phyloP scores from a whole-genome alignment of 441 rosid genomes.

The Croton setiger region DNA sequence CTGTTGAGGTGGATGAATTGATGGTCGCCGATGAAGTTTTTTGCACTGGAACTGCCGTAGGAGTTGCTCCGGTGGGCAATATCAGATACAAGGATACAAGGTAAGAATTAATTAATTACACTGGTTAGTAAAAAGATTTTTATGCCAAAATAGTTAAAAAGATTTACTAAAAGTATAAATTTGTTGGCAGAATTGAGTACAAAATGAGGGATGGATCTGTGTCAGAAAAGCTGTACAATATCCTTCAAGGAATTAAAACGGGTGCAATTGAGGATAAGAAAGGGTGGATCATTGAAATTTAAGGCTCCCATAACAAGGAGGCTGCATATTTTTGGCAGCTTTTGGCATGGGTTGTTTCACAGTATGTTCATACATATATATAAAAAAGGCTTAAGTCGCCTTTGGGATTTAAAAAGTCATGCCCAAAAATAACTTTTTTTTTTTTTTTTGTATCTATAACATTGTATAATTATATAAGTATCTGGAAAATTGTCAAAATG shows the following conservation, averaged over 20 bases:
- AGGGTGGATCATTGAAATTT: slow-evolving; percentile 61
- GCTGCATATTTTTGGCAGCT: too few relatives aligned
- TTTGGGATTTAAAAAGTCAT: too few relatives aligned
- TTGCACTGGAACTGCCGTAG: slow-evolving; percentile 93
- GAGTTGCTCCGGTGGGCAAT: slow-evolving; percentile 69
- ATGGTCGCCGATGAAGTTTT: slow-evolving; percentile 79
- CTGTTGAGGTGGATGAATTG: slow-evolving; percentile 58
- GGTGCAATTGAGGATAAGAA: slow-evolving; percentile 62
- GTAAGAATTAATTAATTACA: slow-evolving; percentile 22
- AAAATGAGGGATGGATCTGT: slow-evolving; percentile 39
- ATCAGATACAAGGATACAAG: slow-evolving; percentile 59
- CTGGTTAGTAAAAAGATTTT: too few relatives aligned
- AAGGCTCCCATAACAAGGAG: neutral
- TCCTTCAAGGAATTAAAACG: slow-evolving; percentile 65
- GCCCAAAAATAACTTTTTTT: too few relatives aligned
- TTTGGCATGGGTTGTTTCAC: too few relatives aligned
- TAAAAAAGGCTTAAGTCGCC: too few relatives aligned
- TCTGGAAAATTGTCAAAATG: too few relatives aligned
- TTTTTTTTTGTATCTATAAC: too few relatives aligned
- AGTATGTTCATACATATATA: too few relatives aligned
- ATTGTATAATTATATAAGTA: too few relatives aligned
- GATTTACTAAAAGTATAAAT: neutral
- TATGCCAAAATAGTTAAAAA: too few relatives aligned
- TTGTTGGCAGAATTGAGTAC: slow-evolving; percentile 52
- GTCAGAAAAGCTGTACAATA: slow-evolving; percentile 44